A percentile compares a stretch with the other conserved stretches of the same genome.
Evolutionary conservation across 768 basidiomycete species (phyloP).

Genomic region (Hygrophoropsis aurantiaca): DNA sequence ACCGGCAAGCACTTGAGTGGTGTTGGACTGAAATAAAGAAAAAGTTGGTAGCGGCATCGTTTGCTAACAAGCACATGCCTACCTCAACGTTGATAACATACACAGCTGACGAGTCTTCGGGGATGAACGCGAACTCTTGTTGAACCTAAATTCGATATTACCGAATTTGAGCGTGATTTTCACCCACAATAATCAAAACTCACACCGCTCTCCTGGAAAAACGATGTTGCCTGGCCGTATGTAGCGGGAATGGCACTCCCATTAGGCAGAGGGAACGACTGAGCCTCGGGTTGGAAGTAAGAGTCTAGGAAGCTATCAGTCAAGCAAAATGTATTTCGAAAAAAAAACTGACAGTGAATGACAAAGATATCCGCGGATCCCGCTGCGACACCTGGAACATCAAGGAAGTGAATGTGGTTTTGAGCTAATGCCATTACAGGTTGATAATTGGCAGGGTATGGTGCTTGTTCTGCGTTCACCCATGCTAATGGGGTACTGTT

Average conservation of each 20-base stretch:
- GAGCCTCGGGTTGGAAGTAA: slow-evolving; percentile 72
- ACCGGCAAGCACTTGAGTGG: slow-evolving; percentile 58
- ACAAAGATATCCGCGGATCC: slow-evolving; percentile 81
- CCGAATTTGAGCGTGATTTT: not conserved
- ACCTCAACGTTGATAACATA: slow-evolving; percentile 75
- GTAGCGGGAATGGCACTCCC: slow-evolving; percentile 62
- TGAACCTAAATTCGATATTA: slow-evolving; percentile 46
- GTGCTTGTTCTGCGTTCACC: slow-evolving; percentile 57
- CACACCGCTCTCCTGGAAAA: slow-evolving; percentile 60
- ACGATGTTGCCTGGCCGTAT: slow-evolving; percentile 67
- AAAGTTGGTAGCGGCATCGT: not conserved
- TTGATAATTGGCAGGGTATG: slow-evolving; percentile 58
- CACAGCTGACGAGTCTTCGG: slow-evolving; percentile 68
- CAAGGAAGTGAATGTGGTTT: slow-evolving; percentile 84
- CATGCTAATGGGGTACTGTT: slow-evolving; percentile 59
- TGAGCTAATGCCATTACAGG: slow-evolving; percentile 81
- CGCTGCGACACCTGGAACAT: slow-evolving; percentile 63
- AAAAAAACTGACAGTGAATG: slow-evolving; percentile 71
- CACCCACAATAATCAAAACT: slow-evolving; percentile 13
- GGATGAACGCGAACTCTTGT: slow-evolving; percentile 75
- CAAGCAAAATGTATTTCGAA: not conserved
- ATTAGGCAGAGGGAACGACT: slow-evolving; percentile 49
- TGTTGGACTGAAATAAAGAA: slow-evolving; percentile 47
- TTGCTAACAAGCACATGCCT: slow-evolving; percentile 4
- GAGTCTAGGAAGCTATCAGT: slow-evolving; percentile 47